phyloP scores from a whole-genome alignment of 2,329 filamentous ascomycete genomes.

The Aspergillus ibericus region DNA sequence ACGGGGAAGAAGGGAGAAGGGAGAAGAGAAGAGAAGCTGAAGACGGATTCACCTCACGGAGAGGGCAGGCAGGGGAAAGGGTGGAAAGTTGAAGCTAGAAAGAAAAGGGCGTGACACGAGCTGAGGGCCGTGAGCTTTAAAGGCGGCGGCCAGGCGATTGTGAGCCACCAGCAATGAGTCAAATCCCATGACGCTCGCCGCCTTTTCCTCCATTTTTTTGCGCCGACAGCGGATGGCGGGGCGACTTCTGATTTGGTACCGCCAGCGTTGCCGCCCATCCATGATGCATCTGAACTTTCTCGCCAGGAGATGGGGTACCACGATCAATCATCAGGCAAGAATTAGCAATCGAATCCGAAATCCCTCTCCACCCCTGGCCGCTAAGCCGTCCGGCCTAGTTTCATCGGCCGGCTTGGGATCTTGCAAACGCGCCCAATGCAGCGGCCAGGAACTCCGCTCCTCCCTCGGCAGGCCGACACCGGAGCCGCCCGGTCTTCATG shows the following conservation, averaged over 20 bases:
- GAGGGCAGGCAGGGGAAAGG: neutral
- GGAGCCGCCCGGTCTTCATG: constrained; percentile 6
- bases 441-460: neutral
- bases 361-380: neutral
- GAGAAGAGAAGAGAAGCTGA: neutral
- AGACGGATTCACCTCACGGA: neutral
- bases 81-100: neutral
- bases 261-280: neutral
- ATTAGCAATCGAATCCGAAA: constrained; percentile 9
- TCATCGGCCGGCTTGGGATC: neutral
- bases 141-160: neutral
- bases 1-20: neutral
- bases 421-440: neutral
- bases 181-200: constrained; percentile 6
- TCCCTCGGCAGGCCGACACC: constrained; percentile 16
- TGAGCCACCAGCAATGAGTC: constrained; percentile 6
- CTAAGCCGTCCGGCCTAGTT: neutral
- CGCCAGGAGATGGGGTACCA: neutral
- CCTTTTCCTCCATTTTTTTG: neutral
- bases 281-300: too few species aligned
- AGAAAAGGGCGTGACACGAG: neutral
- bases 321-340: constrained; percentile 4
- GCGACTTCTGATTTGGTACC: constrained; percentile 1
- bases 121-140: neutral
- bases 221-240: constrained; percentile 20